These are phyloP conservation scores for Gelatoporia subvermispora DNA, from an alignment of 768 basidiomycete species.

Conservation along the genomic window DNA sequence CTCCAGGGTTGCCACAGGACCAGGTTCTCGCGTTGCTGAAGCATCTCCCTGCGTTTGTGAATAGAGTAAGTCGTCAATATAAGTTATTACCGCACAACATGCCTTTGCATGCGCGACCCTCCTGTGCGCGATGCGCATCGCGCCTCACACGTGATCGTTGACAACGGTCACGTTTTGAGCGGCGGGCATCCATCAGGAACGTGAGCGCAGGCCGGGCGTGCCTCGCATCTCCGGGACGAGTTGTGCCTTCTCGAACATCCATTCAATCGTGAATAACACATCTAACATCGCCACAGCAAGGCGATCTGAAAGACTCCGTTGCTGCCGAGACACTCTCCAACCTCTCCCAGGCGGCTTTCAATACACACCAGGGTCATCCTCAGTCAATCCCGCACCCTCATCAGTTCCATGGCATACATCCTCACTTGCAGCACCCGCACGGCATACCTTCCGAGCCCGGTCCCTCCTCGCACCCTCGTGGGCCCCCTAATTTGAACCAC, in stretches of 20 bases:
- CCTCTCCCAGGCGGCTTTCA: conserved; percentile 41
- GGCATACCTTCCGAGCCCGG: conserved; percentile 20
- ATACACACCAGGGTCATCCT: conserved; percentile 6
- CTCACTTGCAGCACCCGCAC: conserved; percentile 7
- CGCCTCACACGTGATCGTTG: conserved; percentile 17
- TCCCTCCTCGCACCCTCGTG: conserved; percentile 26
- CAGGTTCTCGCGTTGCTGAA: conserved; percentile 61
- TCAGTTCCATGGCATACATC: conserved; percentile 14
- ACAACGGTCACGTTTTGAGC: conserved; percentile 18
- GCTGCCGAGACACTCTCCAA: conserved; percentile 56
- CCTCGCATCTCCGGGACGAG: conserved; percentile 2
- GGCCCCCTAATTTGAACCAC: conserved; percentile 23
- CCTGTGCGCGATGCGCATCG: conserved; percentile 5
- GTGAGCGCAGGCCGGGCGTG: conserved; percentile 5
- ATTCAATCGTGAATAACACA: background rate
- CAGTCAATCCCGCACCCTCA: conserved; percentile 8
- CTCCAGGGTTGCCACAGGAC: conserved; percentile 37
- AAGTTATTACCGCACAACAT: conserved; percentile 1
- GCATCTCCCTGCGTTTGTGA: conserved; percentile 47
- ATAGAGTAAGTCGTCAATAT: conserved; percentile 34
- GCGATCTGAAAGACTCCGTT: conserved; percentile 51
- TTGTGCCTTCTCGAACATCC: conserved; percentile 1
- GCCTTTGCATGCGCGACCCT: background rate
- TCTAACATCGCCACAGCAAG: conserved; percentile 26
- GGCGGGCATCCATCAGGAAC: conserved; percentile 8